Conservation (phyloP, 106 monocot species). For the Vanilla planifolia region DNA sequence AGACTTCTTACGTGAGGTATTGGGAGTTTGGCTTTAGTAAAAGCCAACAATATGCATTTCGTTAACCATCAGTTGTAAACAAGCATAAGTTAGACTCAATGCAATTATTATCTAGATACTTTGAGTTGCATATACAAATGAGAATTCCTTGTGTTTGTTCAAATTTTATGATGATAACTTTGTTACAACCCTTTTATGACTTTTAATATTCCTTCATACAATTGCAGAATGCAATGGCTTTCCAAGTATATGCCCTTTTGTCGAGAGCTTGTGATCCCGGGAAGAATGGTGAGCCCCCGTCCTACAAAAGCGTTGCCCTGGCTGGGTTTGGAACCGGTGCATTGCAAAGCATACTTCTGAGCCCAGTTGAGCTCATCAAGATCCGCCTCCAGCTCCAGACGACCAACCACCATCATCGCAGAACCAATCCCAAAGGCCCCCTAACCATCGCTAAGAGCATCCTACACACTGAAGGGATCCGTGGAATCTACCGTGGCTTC, state of each 20-base stretch:
- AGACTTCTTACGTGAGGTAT: no score
- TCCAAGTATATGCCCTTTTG: conserved; percentile 79
- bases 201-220: no score
- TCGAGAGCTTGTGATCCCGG: conserved; percentile 50
- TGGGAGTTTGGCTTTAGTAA: no score
- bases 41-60: no score
- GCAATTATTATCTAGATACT: no score
- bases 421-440: conserved; percentile 31
- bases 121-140: no score
- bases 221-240: conserved; percentile 87
- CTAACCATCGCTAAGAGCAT: conserved; percentile 51
- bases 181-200: no score
- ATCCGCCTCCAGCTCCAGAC: conserved; percentile 70
- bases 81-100: no score
- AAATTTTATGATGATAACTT: no score
- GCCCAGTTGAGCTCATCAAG: conserved; percentile 88
- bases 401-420: background rate
- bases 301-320: conserved; percentile 62
- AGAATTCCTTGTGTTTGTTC: no score
- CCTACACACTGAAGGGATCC: conserved; percentile 46
- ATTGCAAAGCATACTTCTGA: conserved; percentile 63
- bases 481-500: conserved; percentile 75
- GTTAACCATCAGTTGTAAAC: no score
- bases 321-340: conserved; percentile 79
- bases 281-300: conserved; percentile 31